Evolutionary conservation across 768 basidiomycete species (phyloP).

Genomic region (Leccinum longicurvipes): DNA sequence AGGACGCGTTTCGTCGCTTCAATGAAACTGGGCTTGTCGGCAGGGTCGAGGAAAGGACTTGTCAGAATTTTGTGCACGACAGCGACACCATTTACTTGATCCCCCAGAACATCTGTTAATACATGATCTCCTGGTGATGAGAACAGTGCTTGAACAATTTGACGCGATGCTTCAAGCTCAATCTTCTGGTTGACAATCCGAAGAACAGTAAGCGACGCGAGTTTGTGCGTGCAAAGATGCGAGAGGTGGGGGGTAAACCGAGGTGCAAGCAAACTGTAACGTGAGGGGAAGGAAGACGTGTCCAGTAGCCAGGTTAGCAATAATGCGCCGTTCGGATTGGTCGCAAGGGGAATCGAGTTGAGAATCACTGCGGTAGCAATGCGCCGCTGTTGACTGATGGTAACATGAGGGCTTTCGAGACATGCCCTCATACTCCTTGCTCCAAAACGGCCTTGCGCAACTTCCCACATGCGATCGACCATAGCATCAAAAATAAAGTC

Average conservation of each 20-base stretch:
- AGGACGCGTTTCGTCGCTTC: constrained; percentile 90
- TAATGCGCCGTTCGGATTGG: constrained; percentile 95
- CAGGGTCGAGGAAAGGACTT: constrained; percentile 76
- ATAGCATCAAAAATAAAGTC: constrained; percentile 98
- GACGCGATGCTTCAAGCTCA: constrained; percentile 82
- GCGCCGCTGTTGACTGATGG: constrained; percentile 87
- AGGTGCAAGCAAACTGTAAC: constrained; percentile 90
- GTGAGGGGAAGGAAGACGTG: constrained; percentile 90
- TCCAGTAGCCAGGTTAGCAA: constrained; percentile 96
- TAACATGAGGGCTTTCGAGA: constrained; percentile 87
- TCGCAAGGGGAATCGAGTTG: constrained; percentile 96
- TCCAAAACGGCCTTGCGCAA: constrained; percentile 96
- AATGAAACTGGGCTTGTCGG: constrained; percentile 64
- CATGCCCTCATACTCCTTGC: constrained; percentile 98
- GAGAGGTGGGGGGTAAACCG: constrained; percentile 96
- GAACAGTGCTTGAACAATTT: constrained; percentile 88
- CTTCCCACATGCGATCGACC: constrained; percentile 97
- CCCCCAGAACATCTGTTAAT: constrained; percentile 88
- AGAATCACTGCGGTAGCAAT: constrained; percentile 92
- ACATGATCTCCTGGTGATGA: constrained; percentile 87
- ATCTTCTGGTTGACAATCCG: constrained; percentile 96
- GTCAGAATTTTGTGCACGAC: constrained; percentile 91
- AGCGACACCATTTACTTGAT: constrained; percentile 94
- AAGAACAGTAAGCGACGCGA: constrained; percentile 92
- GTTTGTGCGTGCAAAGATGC: constrained; percentile 95